phyloP scores from a whole-genome alignment of 208 protist genomes.

The Leishmania arabica region DNA sequence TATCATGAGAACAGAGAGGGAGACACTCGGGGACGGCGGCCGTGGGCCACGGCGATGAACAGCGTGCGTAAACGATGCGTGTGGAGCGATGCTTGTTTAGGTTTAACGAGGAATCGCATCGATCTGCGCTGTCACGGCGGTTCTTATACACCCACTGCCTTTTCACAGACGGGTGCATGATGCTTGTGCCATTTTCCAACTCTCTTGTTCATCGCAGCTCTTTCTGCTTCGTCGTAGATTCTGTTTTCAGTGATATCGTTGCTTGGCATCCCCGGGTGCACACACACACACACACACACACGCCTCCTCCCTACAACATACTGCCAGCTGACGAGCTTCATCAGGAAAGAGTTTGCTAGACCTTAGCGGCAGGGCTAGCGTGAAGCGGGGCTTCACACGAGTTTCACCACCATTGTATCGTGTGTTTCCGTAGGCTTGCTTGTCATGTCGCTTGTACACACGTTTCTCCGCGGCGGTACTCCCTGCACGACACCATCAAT shows the following conservation, averaged over 20 bases:
- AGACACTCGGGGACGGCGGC: not conserved
- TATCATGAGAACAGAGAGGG: not conserved
- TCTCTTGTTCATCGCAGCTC: not conserved
- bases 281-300: too few relatives aligned
- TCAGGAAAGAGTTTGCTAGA: not conserved
- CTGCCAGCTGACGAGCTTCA: not conserved
- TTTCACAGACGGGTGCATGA: not conserved
- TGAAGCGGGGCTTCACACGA: not conserved
- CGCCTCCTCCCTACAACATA: not conserved
- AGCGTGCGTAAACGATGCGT: not conserved
- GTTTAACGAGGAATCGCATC: not conserved
- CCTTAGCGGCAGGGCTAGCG: not conserved
- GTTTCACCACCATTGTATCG: not conserved
- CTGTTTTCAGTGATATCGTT: not conserved
- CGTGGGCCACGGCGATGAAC: not conserved
- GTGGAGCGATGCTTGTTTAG: not conserved
- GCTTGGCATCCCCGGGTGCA: not conserved
- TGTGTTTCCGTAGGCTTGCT: conserved; percentile 1
- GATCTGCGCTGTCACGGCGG: not conserved
- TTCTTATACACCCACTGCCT: not conserved
- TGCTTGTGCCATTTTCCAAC: not conserved
- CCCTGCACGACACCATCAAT: conserved; percentile 32
- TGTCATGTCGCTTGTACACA: conserved; percentile 51
- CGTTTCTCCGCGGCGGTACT: conserved; percentile 50
- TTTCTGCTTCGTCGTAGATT: not conserved